phyloP scores from a whole-genome alignment of 2,329 filamentous ascomycete species.

The Epichloe bromicola region DNA sequence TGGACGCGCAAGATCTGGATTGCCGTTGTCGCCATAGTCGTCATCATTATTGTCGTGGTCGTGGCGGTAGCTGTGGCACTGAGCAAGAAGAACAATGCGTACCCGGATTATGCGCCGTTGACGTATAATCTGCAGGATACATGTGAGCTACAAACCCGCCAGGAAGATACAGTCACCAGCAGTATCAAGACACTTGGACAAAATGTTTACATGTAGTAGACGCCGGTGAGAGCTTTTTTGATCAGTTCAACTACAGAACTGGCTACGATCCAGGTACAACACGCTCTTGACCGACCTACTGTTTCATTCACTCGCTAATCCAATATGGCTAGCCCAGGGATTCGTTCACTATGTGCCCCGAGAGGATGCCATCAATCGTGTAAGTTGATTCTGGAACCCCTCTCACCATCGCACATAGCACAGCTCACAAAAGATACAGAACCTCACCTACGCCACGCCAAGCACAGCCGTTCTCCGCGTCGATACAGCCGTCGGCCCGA shows the following conservation, averaged over 20 bases:
- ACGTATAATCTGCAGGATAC: constrained; percentile 35
- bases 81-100: constrained; percentile 23
- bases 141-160: constrained; percentile 24
- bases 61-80: constrained; percentile 31
- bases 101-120: constrained; percentile 35
- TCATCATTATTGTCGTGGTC: constrained; percentile 35
- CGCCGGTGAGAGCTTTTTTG: constrained; percentile 39
- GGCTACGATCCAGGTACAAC: constrained; percentile 34
- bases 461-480: constrained; percentile 44
- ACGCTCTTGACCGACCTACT: neutral
- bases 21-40: constrained; percentile 21
- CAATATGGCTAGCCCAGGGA: constrained; percentile 23
- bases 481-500: constrained; percentile 42
- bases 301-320: neutral
- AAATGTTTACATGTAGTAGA: constrained; percentile 20
- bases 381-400: constrained; percentile 15
- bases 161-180: neutral
- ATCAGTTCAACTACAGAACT: constrained; percentile 40
- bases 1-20: constrained; percentile 43
- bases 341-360: constrained; percentile 41
- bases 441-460: constrained; percentile 47
- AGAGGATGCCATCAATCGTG: constrained; percentile 26
- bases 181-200: neutral
- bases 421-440: constrained; percentile 23
- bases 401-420: neutral